phyloP scores from a whole-genome alignment of 495 filamentous ascomycete species.

The Niebla homalea region DNA sequence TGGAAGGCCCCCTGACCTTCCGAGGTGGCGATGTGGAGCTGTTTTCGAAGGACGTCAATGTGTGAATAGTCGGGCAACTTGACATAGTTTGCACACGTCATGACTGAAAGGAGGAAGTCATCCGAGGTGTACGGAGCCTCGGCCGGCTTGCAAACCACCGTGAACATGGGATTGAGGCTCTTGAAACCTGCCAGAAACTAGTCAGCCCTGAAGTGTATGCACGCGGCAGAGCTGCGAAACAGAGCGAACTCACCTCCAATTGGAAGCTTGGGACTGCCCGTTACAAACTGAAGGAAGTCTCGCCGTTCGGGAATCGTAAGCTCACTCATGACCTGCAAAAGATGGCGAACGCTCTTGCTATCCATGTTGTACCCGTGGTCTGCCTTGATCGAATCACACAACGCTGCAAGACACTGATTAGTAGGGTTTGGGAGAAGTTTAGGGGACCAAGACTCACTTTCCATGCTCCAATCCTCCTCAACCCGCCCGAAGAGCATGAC shows the following conservation, averaged over 20 bases:
- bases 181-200: slow-evolving; percentile 63
- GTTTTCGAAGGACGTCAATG: slow-evolving; percentile 59
- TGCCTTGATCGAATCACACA: slow-evolving; percentile 99
- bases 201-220: slow-evolving; percentile 9
- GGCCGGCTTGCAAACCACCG: slow-evolving; percentile 95
- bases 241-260: slow-evolving; percentile 67
- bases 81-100: slow-evolving; percentile 99
- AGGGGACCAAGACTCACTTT: slow-evolving; percentile 51
- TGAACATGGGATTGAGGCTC: slow-evolving; percentile 92
- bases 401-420: slow-evolving; percentile 40
- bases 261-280: slow-evolving; percentile 94
- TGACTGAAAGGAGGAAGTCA: slow-evolving; percentile 94
- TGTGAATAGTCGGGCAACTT: slow-evolving; percentile 93
- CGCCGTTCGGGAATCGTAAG: slow-evolving; percentile 60
- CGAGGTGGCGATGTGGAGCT: slow-evolving; percentile 72
- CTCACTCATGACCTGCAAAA: slow-evolving; percentile 94
- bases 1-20: slow-evolving; percentile 99
- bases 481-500: slow-evolving; percentile 89
- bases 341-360: slow-evolving; percentile 86
- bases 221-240: not conserved
- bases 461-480: slow-evolving; percentile 95
- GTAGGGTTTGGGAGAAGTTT: not conserved
- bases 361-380: slow-evolving; percentile 99
- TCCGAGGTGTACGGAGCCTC: slow-evolving; percentile 90
- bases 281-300: slow-evolving; percentile 96